Evolutionary conservation across 140 eudicot species (phyloP), one percentile per base, ranked within the genome.

Genomic region (Senecio squalidus): DNA sequence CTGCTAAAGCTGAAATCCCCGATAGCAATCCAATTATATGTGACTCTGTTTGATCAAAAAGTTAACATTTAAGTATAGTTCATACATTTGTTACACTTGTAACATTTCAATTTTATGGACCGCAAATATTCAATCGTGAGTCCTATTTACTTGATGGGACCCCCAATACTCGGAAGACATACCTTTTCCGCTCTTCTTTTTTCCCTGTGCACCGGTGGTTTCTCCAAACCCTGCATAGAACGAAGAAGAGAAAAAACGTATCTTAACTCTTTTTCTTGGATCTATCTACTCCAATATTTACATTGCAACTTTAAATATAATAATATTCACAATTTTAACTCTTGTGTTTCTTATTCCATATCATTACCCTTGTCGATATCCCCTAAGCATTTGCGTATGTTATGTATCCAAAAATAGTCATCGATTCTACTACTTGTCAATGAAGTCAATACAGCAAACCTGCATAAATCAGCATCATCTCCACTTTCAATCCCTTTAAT

Each of bases 371-470:
- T 41, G 8, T 2, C 25, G 8, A 14, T 40, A 46, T 59, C 68
- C 45, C 69, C 75, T n/a, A 80, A 76, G 64, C 86, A 80, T 56
- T 53, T 31, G 6, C 29, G 62, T 9, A 72, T 22, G 23, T 58
- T 71, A 27, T 46, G 17, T 53, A 67, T 59, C 76, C 76, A 71
- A 17, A 25, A 3, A 13, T 48, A 22, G 52, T 75, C 73, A 8
- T 75, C 68, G 3, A 68, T 41, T 49, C 24, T 30, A 36, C 68
- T 64, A 51, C 76, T 70, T 9, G 74, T 72, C 56, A 76, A 72
- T 1, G 78, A 45, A 31, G 80, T 64, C 66, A 80, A 67, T 53
- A 71, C 81, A 1, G 81, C 67, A 62, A 82, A 82, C 58, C 68
- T 74, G 66, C 79, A 71, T 28, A 71, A 46, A 56, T 75, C 78